Base-by-base conservation (phyloP, 202 grass and related monocot species). In the Hordeum pubiflorum region DNA sequence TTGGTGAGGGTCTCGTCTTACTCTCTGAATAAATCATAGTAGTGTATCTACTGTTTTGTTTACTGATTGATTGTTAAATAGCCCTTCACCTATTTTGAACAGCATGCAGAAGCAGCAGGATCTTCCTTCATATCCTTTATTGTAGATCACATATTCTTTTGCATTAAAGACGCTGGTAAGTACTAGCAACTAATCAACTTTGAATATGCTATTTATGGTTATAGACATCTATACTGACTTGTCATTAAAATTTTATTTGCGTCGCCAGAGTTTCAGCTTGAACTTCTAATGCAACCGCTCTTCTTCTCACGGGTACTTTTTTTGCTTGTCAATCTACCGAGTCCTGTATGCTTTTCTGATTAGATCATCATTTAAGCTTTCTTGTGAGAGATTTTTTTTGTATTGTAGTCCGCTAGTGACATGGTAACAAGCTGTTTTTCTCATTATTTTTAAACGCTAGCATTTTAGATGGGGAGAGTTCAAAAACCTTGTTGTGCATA, bases 91-190 rank as follows among this genome's bases (percentile, higher is more conserved):
- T 75, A 83, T 78, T 89, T 89, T 70, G 31, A 81, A 26, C 68
- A 91, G 82, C 92, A 90, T 72, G 86, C 90, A 58, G 96, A 98
- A 78, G 88, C 92, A 82, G 90, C 90, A 79, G 90, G 90, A 72
- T 93, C 86, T 98, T 98, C 96, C 9, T 89, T 93, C 84, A 89
- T 95, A 21, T 95, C 96, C 40, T 88, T 98, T 81, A 88, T 98
- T 85, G 73, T 95, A 52, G 96, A 98, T 78, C 96, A 98, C 76
- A 95, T 98, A 78, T 98, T 98, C 83, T 85, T 98, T 37, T 98
- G 92, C 70, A 95, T 98, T 63, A 98, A 93, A 86, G 95, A 98
- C 89, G 81, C 90, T 89, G 95, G 95, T 98, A 75, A 81, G 82
- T 81, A 24, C 34, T 79, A 48, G 58, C 55, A 32, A 32, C 67